phyloP scores from a whole-genome alignment of 352 stramenopile genomes.

The Phytophthora litchii region DNA sequence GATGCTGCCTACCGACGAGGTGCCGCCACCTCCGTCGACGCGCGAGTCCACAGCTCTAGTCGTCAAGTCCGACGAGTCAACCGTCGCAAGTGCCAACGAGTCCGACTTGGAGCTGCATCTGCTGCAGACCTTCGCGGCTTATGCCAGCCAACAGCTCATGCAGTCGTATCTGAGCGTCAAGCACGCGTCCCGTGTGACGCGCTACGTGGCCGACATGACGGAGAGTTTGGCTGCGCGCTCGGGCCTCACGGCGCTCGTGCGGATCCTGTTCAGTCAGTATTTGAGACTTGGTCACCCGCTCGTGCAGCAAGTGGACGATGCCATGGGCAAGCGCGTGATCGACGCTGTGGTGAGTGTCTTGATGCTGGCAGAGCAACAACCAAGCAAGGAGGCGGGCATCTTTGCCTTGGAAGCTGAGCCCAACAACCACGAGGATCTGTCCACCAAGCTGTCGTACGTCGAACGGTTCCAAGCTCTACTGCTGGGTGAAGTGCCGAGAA shows the following conservation, averaged over 20 bases:
- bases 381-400: conserved; percentile 13
- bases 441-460: conserved; percentile 47
- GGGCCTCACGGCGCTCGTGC: conserved; percentile 45
- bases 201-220: conserved; percentile 51
- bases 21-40: conserved; percentile 26
- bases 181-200: conserved; percentile 51
- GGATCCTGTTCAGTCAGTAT: conserved; percentile 63
- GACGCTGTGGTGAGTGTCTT: conserved; percentile 57
- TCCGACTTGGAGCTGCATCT: conserved; percentile 68
- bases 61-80: conserved; percentile 2
- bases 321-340: conserved; percentile 65
- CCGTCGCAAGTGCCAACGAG: conserved; percentile 19
- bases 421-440: background rate
- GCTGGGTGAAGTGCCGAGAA: conserved; percentile 46
- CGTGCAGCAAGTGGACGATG: conserved; percentile 62
- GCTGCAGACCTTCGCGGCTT: conserved; percentile 58
- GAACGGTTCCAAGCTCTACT: conserved; percentile 66
- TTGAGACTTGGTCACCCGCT: conserved; percentile 54
- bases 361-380: conserved; percentile 50
- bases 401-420: conserved; percentile 36
- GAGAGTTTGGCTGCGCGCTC: conserved; percentile 52
- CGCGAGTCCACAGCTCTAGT: conserved; percentile 26
- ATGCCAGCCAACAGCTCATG: conserved; percentile 41
- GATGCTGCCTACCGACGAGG: conserved; percentile 34
- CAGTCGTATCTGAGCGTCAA: conserved; percentile 58